Evolutionary conservation across 2,329 filamentous ascomycete species (phyloP), one percentile per base, ranked within the genome.

Genomic region (Aspergillus jensenii): DNA sequence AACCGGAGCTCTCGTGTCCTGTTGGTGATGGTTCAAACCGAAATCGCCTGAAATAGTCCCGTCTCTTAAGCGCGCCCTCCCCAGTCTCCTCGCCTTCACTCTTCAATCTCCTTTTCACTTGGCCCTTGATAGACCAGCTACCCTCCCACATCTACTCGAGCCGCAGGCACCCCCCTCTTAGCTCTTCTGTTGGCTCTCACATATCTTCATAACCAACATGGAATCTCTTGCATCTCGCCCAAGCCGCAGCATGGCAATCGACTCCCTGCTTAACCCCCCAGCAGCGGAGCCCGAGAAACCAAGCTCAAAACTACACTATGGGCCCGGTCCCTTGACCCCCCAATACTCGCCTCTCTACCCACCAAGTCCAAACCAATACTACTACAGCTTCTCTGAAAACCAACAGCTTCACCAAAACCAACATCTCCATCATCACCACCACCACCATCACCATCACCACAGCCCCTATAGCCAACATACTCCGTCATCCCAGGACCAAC

Each of bases 231-330:
- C 68, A 33, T 60, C 62, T 46, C 70, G 69, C 6, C 67, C 67
- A 62, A 70, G 66, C 52, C 67, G 64, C 47, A 74, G 65, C 52
- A 74, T 74, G 70, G 70, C 68, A 40, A 74, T 74, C 55, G 68
- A 73, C 59, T 65, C 69, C 12, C 58, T 74, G 6, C 62, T 72
- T 17, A 75, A 75, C 49, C 72, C 72, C 37, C 64, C 66, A 37
- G 61, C 52, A 49, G 61, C 52, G 46, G 66, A 67, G 56, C 67
- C 54, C 43, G 59, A 60, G 52, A 62, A 40, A 31, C 56, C 61
- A 44, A 50, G 49, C 23, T 46, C 52, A 35, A 61, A 47, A 49
- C 48, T 49, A 27, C 58, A 60, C 56, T 67, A 54, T 35, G 25
- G 23, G 7, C 46, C 27, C 63, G 61, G 56, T 60, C 63, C 58